These are phyloP conservation scores for Citrullus colocynthis DNA, from an alignment of 306 rosid species.

Conservation along the genomic window DNA sequence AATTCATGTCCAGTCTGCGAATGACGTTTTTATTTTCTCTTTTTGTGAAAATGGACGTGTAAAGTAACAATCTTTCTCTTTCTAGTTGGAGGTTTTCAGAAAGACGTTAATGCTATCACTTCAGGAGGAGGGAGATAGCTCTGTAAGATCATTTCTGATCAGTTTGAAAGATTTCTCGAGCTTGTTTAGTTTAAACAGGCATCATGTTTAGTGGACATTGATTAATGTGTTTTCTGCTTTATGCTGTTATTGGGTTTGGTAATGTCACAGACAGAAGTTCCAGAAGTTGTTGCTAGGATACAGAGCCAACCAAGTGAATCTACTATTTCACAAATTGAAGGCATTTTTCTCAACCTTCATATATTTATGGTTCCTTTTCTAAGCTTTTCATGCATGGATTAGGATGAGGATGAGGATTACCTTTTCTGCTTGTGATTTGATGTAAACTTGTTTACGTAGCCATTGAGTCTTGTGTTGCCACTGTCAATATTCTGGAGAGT, in stretches of 20 bases:
- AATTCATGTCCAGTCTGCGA: neutral
- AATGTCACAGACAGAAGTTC: slow-evolving; percentile 30
- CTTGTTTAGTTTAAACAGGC: neutral
- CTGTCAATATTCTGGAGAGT: neutral
- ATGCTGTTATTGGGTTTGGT: neutral
- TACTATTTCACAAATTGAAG: slow-evolving; percentile 41
- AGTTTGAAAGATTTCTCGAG: neutral
- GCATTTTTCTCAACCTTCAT: slow-evolving; percentile 15
- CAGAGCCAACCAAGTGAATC: slow-evolving; percentile 30
- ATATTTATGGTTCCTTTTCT: neutral
- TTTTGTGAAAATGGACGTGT: too few species aligned
- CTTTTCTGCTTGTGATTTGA: neutral
- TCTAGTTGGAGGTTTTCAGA: slow-evolving; percentile 81
- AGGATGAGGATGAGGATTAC: neutral
- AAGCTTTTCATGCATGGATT: neutral
- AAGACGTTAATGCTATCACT: slow-evolving; percentile 84
- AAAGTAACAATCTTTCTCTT: neutral
- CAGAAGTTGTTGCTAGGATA: slow-evolving; percentile 30
- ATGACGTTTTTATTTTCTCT: neutral
- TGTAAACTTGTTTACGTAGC: neutral
- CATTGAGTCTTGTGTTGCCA: neutral
- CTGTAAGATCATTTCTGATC: slow-evolving; percentile 27
- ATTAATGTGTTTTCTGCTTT: neutral
- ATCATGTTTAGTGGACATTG: slow-evolving; percentile 3
- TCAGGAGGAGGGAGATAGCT: slow-evolving; percentile 45